phyloP scores from a whole-genome alignment of 2,329 filamentous ascomycete genomes.

The Trichoderma atroviride region DNA sequence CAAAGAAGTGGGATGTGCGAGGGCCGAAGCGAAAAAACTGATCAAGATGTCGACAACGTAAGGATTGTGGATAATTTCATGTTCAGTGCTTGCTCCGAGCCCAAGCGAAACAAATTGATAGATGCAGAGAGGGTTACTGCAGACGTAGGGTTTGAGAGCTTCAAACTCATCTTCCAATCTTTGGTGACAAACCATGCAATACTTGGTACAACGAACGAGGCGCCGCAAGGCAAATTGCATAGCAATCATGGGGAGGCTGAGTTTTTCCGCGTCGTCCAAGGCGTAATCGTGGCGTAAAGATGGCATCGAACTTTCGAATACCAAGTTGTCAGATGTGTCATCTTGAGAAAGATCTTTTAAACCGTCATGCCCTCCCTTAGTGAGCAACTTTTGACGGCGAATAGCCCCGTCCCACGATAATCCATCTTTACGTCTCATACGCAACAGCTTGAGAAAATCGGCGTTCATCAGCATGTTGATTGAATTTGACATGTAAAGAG shows the following conservation, averaged over 20 bases:
- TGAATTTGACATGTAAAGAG: conserved; percentile 72
- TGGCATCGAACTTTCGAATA: conserved; percentile 24
- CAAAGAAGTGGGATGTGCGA: conserved; percentile 42
- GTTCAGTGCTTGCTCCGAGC: conserved; percentile 81
- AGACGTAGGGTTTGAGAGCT: conserved; percentile 78
- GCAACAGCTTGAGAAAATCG: conserved; percentile 64
- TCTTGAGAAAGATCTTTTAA: not conserved
- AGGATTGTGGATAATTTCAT: conserved; percentile 78
- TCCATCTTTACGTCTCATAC: conserved; percentile 54
- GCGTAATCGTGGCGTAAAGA: conserved; percentile 39
- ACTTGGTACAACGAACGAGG: conserved; percentile 79
- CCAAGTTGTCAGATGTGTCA: not conserved
- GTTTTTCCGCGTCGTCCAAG: conserved; percentile 35
- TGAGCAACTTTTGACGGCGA: conserved; percentile 20
- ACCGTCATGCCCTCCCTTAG: not conserved
- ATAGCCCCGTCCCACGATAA: conserved; percentile 61
- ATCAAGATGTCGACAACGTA: conserved; percentile 82
- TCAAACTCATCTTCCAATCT: conserved; percentile 66
- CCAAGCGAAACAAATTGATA: conserved; percentile 89
- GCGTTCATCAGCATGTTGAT: conserved; percentile 63
- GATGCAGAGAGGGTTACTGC: conserved; percentile 72
- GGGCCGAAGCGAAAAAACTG: conserved; percentile 74
- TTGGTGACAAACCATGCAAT: conserved; percentile 82
- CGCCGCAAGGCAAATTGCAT: conserved; percentile 80
- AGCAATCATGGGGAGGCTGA: conserved; percentile 58